Percentiles rank a stretch among this genome's conserved stretches.
These are phyloP conservation scores for Blumeriella jaapii DNA, from an alignment of 2,329 filamentous ascomycete species.

Conservation along the genomic window DNA sequence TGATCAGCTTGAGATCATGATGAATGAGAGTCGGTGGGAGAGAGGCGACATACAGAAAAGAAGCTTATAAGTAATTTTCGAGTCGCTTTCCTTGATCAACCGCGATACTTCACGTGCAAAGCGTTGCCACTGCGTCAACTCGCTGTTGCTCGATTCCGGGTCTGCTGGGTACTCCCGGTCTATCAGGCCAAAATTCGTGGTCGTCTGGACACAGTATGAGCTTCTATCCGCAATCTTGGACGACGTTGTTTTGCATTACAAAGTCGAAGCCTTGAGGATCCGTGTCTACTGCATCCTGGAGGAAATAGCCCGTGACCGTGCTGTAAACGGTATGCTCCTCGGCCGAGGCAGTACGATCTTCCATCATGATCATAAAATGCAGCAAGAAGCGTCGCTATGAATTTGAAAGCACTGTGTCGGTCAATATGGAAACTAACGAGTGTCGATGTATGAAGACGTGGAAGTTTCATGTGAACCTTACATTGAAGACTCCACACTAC, in stretches of 20 bases:
- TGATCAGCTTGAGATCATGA: conserved; percentile 12
- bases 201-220: conserved; percentile 39
- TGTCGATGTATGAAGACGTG: too few relatives aligned
- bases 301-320: conserved; percentile 50
- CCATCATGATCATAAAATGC: conserved; percentile 21
- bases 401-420: conserved; percentile 15
- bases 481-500: too few relatives aligned
- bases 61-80: conserved; percentile 48
- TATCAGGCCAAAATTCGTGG: conserved; percentile 54
- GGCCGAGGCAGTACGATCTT: conserved; percentile 10
- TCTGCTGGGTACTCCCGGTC: conserved; percentile 50
- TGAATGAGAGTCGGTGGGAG: not conserved
- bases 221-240: too few relatives aligned
- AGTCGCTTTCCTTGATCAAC: conserved; percentile 37
- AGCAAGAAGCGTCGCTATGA: conserved; percentile 18
- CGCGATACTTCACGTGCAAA: conserved; percentile 45
- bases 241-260: too few relatives aligned
- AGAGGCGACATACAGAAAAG: conserved; percentile 35
- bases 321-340: conserved; percentile 37
- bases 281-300: conserved; percentile 50
- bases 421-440: too few relatives aligned
- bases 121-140: conserved; percentile 50
- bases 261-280: conserved; percentile 50
- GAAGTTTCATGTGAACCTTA: too few relatives aligned
- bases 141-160: conserved; percentile 30